phyloP scores from a whole-genome alignment of 371 early-diverging fungal genomes.

The Apophysomyces sp. region DNA sequence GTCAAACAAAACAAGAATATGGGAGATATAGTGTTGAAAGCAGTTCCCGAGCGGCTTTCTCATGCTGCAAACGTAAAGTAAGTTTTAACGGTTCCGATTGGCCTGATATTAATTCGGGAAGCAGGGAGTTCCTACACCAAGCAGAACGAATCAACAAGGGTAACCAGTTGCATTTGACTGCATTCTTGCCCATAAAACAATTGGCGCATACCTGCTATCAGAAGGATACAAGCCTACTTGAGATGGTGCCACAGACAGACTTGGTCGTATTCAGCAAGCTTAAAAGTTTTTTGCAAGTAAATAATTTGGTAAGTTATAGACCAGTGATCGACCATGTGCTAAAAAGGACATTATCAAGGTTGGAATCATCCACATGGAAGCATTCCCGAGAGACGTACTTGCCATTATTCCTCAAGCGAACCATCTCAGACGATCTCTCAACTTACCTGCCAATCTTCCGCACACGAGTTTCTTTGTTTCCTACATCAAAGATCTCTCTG shows the following conservation, averaged over 20 bases:
- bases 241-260: background rate
- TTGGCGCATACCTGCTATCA: background rate
- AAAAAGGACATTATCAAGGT: background rate
- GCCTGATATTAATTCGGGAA: background rate
- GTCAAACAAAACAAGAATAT: background rate
- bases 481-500: background rate
- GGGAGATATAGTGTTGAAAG: background rate
- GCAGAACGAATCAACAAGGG: constrained; percentile 1
- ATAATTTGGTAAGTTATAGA: constrained; percentile 1
- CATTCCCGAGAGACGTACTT: background rate
- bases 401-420: constrained; percentile 3
- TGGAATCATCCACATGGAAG: constrained; percentile 9
- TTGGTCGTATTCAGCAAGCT: constrained; percentile 6
- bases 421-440: background rate
- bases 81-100: background rate
- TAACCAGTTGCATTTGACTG: background rate
- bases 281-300: constrained; percentile 7
- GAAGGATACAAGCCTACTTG: background rate
- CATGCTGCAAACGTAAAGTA: background rate
- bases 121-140: constrained; percentile 1
- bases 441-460: constrained; percentile 1
- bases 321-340: background rate
- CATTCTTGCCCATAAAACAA: background rate
- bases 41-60: background rate
- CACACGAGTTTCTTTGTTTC: background rate